Evolutionary conservation across 371 early-diverging fungal species (phyloP).

Genomic region (Rhizopus sp.): DNA sequence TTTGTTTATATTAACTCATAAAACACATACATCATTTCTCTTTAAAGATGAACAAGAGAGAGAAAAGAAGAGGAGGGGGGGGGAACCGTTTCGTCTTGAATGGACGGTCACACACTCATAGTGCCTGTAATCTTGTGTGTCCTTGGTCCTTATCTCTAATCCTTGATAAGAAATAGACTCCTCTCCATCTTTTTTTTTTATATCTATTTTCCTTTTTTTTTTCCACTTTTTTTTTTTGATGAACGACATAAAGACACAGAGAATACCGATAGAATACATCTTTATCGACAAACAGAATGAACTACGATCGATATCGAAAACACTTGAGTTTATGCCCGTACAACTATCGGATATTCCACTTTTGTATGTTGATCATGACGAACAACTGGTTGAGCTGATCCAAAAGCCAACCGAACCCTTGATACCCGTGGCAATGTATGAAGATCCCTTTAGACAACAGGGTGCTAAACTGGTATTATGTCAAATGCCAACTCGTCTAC

Average conservation of each 20-base stretch:
- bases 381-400: not conserved
- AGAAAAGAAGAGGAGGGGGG: too few relatives aligned
- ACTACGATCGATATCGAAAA: constrained; percentile 44
- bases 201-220: not conserved
- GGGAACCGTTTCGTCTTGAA: too few relatives aligned
- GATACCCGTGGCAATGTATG: constrained; percentile 52
- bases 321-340: constrained; percentile 38
- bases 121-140: too few relatives aligned
- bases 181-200: constrained; percentile 5
- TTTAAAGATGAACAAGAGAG: too few relatives aligned
- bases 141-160: too few relatives aligned
- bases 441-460: constrained; percentile 57
- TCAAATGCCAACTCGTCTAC: constrained; percentile 47
- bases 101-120: too few relatives aligned
- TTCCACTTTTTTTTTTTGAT: constrained; percentile 17
- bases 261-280: constrained; percentile 38
- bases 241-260: constrained; percentile 17
- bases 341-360: constrained; percentile 45
- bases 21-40: too few relatives aligned
- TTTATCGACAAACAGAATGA: constrained; percentile 51
- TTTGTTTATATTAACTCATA: too few relatives aligned
- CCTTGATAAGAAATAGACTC: not conserved
- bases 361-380: constrained; percentile 21
- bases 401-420: constrained; percentile 10
- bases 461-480: constrained; percentile 54